Evolutionary conservation across 1,284 basidiomycete genomes (phyloP).

Genomic region (Cerrena zonata): DNA sequence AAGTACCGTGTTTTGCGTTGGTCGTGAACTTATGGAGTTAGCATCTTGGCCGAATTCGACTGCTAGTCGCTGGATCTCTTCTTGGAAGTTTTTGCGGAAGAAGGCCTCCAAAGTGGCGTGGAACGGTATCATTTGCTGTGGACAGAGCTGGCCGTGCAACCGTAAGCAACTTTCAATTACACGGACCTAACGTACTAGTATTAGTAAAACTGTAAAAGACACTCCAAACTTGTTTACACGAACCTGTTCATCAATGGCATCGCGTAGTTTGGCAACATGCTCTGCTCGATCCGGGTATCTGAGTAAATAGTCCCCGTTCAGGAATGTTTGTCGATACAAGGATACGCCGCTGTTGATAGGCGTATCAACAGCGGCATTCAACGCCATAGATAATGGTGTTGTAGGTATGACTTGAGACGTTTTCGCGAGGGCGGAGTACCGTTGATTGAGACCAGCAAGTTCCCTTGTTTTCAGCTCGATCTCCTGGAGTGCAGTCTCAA

Average conservation of each 20-base stretch:
- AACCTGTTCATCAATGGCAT: conserved; percentile 80
- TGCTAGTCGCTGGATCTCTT: conserved; percentile 73
- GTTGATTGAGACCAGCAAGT: conserved; percentile 61
- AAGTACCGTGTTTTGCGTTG: conserved; percentile 4
- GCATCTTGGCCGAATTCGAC: conserved; percentile 2
- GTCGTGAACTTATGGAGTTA: conserved; percentile 12
- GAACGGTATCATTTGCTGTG: conserved; percentile 84
- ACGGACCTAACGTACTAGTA: conserved; percentile 46
- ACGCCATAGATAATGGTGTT: conserved; percentile 80
- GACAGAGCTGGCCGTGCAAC: conserved; percentile 78
- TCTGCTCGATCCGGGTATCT: conserved; percentile 69
- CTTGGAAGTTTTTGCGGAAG: conserved; percentile 84
- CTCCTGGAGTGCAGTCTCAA: conserved; percentile 79
- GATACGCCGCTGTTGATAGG: conserved; percentile 74
- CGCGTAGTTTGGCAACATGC: conserved; percentile 64
- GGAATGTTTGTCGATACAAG: conserved; percentile 74
- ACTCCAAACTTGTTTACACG: conserved; percentile 15
- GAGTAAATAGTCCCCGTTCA: conserved; percentile 63
- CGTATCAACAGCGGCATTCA: conserved; percentile 85
- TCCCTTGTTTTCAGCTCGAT: conserved; percentile 76
- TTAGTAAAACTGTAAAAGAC: not conserved
- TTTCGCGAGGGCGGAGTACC: conserved; percentile 74
- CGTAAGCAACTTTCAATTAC: conserved; percentile 80
- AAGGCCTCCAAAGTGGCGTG: conserved; percentile 86
- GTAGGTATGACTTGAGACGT: conserved; percentile 70